Percentiles rank a stretch among this genome's conserved stretches.
These are phyloP conservation scores for Myriangium duriaei DNA, from an alignment of 2,329 filamentous ascomycete genomes.

Conservation along the genomic window DNA sequence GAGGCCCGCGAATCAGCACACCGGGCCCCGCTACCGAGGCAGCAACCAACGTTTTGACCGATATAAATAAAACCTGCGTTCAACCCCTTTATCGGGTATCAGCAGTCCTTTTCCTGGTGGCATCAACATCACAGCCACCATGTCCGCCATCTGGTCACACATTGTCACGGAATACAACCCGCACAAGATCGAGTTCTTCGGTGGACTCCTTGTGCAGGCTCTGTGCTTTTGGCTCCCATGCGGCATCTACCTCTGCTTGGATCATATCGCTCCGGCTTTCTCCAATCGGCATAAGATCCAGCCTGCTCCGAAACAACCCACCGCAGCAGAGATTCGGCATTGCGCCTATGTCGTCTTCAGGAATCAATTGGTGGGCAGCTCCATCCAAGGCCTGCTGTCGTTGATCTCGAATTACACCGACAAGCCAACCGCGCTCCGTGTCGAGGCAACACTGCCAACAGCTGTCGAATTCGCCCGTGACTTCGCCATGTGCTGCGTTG, in stretches of 20 bases:
- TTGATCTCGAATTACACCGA: neutral
- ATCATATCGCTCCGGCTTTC: slow-evolving; percentile 1
- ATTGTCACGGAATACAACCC: neutral
- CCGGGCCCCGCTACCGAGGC: too few relatives aligned
- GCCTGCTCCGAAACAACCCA: neutral
- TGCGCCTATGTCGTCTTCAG: slow-evolving; percentile 1
- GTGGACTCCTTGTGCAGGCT: slow-evolving; percentile 2
- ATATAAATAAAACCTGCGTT: too few relatives aligned
- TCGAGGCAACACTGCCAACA: neutral
- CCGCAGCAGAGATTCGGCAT: neutral
- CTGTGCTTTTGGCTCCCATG: slow-evolving; percentile 9
- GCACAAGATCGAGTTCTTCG: slow-evolving; percentile 5
- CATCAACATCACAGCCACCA: too few relatives aligned
- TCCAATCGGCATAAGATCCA: slow-evolving; percentile 9
- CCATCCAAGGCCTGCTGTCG: neutral
- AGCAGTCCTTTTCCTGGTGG: too few relatives aligned
- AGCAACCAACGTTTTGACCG: too few relatives aligned
- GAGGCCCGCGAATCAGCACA: too few relatives aligned
- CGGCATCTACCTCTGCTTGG: neutral
- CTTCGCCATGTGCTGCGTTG: neutral
- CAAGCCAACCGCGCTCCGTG: slow-evolving; percentile 1
- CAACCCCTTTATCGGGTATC: too few relatives aligned
- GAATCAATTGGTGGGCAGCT: slow-evolving; percentile 2
- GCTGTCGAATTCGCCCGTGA: neutral
- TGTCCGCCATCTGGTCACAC: neutral